A percentile compares a stretch with the other conserved stretches of the same genome.
These are phyloP conservation scores for Prunus salicina DNA, from an alignment of 306 rosid species.

Conservation along the genomic window DNA sequence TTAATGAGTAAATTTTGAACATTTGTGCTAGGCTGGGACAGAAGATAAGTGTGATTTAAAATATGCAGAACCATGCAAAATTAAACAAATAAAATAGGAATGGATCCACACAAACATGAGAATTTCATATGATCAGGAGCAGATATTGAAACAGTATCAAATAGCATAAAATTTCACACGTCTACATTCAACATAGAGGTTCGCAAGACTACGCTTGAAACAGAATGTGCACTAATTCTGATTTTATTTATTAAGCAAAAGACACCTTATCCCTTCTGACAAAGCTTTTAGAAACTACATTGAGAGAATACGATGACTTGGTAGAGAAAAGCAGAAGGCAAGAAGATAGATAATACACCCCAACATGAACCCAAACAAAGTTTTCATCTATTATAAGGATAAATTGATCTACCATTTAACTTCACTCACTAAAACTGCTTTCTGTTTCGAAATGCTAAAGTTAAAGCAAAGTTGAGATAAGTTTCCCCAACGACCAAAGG, in stretches of 20 bases:
- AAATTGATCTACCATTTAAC: too few species aligned
- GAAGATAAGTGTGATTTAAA: conserved; percentile 11
- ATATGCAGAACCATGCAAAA: conserved; percentile 5
- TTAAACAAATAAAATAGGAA: background rate
- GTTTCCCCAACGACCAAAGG: too few species aligned
- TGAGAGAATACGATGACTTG: background rate
- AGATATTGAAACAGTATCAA: background rate
- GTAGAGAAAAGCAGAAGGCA: background rate
- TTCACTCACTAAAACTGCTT: too few species aligned
- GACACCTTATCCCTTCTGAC: background rate
- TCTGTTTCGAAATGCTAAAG: too few species aligned
- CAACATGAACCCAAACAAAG: too few species aligned
- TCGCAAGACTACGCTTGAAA: background rate
- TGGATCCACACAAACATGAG: background rate
- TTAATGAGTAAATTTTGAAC: conserved; percentile 63
- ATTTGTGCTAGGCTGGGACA: conserved; percentile 70
- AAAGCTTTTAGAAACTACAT: background rate
- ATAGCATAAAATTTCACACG: background rate
- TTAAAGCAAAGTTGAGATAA: too few species aligned
- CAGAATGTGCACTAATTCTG: background rate
- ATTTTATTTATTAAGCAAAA: background rate
- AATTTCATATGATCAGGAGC: background rate
- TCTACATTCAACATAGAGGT: background rate
- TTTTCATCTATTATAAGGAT: too few species aligned
- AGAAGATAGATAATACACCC: background rate